Evolutionary conservation across 202 grass and related monocot species (phyloP).

Genomic region (Musa balbisiana): DNA sequence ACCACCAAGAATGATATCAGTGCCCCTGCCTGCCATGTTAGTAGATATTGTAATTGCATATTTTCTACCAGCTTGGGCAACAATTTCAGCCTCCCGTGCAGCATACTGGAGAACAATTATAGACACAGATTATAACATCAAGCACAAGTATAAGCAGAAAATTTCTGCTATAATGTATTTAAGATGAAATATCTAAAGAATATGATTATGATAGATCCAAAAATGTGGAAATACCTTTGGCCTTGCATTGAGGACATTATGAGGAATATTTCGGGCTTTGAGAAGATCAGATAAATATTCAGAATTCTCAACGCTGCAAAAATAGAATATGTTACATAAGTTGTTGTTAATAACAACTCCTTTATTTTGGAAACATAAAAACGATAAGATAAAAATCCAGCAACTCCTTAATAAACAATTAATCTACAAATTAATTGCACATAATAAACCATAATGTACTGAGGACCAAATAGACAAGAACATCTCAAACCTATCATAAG

Average conservation of each 20-base stretch:
- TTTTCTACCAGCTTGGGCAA: conserved; percentile 94
- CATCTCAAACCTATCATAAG: too few relatives aligned
- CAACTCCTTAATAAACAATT: neutral
- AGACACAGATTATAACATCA: conserved; percentile 14
- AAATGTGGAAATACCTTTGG: conserved; percentile 61
- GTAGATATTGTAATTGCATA: conserved; percentile 98
- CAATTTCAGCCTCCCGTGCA: conserved; percentile 87
- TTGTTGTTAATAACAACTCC: conserved; percentile 13
- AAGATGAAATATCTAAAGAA: neutral
- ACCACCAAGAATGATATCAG: conserved; percentile 98
- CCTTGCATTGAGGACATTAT: conserved; percentile 94
- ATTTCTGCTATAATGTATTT: neutral
- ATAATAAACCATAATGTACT: neutral
- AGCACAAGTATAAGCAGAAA: neutral
- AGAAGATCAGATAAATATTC: conserved; percentile 93
- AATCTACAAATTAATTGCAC: neutral
- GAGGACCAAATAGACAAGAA: neutral
- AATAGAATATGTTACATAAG: conserved; percentile 18
- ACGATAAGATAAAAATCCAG: neutral
- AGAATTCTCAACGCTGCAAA: conserved; percentile 84
- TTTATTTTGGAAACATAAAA: neutral
- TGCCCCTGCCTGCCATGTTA: conserved; percentile 98
- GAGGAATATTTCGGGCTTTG: conserved; percentile 66
- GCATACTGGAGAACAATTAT: conserved; percentile 62
- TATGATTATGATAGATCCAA: neutral